These are phyloP conservation scores for Lodderomyces parapsilosis DNA, from an alignment of 1,139 yeast species.

Conservation along the genomic window DNA sequence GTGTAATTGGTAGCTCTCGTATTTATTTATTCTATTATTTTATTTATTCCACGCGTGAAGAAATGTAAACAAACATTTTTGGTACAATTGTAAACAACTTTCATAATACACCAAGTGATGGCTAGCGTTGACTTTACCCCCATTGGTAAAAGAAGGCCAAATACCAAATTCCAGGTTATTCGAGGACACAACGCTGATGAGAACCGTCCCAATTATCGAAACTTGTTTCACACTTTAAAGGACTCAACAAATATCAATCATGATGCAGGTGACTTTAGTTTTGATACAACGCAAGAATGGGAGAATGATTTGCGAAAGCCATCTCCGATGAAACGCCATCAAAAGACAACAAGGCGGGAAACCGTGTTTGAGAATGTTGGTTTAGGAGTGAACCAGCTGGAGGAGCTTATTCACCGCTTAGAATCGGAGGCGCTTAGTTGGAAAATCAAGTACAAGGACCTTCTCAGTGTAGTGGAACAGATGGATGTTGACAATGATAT, in stretches of 20 bases:
- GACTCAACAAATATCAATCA: slow-evolving; percentile 8
- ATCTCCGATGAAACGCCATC: background rate
- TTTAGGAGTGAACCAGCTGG: slow-evolving; percentile 12
- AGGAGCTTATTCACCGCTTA: slow-evolving; percentile 11
- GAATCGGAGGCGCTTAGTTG: slow-evolving; percentile 12
- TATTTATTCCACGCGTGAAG: background rate
- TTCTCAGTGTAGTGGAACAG: slow-evolving; percentile 11
- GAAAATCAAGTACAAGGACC: slow-evolving; percentile 14
- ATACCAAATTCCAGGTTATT: slow-evolving; percentile 13
- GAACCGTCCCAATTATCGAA: slow-evolving; percentile 8
- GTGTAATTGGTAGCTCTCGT: background rate
- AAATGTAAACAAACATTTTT: background rate
- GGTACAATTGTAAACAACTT: background rate
- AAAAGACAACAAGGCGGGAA: background rate
- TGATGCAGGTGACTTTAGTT: slow-evolving; percentile 8
- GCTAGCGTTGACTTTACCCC: slow-evolving; percentile 13
- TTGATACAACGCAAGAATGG: slow-evolving; percentile 12
- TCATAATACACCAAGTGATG: background rate
- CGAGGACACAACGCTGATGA: slow-evolving; percentile 10
- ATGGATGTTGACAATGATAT: slow-evolving; percentile 10
- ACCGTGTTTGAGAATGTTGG: slow-evolving; percentile 9
- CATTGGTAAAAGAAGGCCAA: slow-evolving; percentile 11
- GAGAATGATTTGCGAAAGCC: slow-evolving; percentile 4
- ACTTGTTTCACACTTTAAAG: slow-evolving; percentile 12
- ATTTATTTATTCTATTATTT: background rate